A percentile compares a stretch with the other conserved stretches of the same genome.
Evolutionary conservation across 345 rosid species (phyloP).

Genomic region (Lumnitzera racemosa): DNA sequence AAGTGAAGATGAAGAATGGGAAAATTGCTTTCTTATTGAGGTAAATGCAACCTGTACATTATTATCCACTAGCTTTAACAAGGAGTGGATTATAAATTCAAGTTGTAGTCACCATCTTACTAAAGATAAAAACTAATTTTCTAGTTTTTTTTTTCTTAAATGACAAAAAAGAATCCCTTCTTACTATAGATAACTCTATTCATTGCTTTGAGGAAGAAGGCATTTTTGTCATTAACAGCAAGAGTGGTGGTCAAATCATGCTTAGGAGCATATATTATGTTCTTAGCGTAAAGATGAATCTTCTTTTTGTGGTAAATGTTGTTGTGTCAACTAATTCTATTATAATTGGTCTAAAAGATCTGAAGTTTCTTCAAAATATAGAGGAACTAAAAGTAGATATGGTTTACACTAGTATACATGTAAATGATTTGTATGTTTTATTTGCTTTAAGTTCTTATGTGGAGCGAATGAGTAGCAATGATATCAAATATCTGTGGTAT

Average conservation of each 20-base stretch:
- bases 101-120: conserved; percentile 15
- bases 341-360: conserved; percentile 8
- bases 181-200: conserved; percentile 2
- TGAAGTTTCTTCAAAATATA: conserved; percentile 14
- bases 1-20: neutral
- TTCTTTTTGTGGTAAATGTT: conserved; percentile 1
- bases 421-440: conserved; percentile 10
- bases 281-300: conserved; percentile 4
- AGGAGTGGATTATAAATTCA: conserved; percentile 11
- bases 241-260: neutral
- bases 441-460: conserved; percentile 6
- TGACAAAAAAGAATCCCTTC: conserved; percentile 6
- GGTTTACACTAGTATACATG: conserved; percentile 10
- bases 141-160: no score
- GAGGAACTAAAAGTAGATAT: conserved; percentile 5
- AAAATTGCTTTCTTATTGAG: neutral
- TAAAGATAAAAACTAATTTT: conserved; percentile 7
- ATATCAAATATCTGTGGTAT: conserved; percentile 7
- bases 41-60: no score
- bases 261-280: conserved; percentile 15
- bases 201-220: conserved; percentile 13
- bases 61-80: neutral
- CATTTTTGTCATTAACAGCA: conserved; percentile 1
- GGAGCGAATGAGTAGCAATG: conserved; percentile 11
- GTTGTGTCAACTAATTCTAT: conserved; percentile 6